phyloP scores from a whole-genome alignment of 2,329 filamentous ascomycete species.

The Cladosporium oxysporum region DNA sequence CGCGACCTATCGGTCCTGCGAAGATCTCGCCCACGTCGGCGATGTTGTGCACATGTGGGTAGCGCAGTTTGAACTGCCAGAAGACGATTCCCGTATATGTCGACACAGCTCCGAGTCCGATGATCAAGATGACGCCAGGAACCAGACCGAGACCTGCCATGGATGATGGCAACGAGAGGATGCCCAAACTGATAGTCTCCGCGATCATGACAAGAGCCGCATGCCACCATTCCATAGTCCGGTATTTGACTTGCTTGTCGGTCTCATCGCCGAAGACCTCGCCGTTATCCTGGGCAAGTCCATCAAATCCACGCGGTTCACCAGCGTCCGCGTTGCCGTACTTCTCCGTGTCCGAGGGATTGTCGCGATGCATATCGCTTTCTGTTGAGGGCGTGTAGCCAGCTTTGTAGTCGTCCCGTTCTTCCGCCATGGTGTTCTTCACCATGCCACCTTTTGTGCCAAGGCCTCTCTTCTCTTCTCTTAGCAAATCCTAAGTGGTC shows the following conservation, averaged over 20 bases:
- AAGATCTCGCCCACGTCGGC: slow-evolving; percentile 68
- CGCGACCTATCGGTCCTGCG: slow-evolving; percentile 61
- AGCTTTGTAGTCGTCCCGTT: slow-evolving; percentile 1
- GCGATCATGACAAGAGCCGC: slow-evolving; percentile 54
- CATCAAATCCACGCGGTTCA: slow-evolving; percentile 8
- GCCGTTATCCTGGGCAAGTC: slow-evolving; percentile 8
- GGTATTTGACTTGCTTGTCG: slow-evolving; percentile 49
- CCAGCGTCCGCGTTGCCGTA: slow-evolving; percentile 5
- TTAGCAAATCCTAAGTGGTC: not conserved
- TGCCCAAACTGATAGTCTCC: slow-evolving; percentile 59
- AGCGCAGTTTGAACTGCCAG: slow-evolving; percentile 58
- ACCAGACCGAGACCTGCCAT: slow-evolving; percentile 56
- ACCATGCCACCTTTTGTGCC: not conserved
- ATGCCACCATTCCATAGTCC: slow-evolving; percentile 53
- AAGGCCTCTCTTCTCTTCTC: not conserved
- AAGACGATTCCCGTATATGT: slow-evolving; percentile 63
- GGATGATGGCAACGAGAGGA: slow-evolving; percentile 57
- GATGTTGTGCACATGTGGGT: slow-evolving; percentile 59
- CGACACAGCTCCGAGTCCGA: slow-evolving; percentile 56
- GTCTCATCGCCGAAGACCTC: slow-evolving; percentile 18
- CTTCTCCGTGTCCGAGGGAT: slow-evolving; percentile 7
- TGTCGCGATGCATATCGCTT: slow-evolving; percentile 7
- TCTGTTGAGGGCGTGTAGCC: slow-evolving; percentile 16
- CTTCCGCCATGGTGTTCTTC: not conserved
- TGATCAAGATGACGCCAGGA: slow-evolving; percentile 57